phyloP scores from a whole-genome alignment of 805 yeast species.

The Kuraishia borneana region DNA sequence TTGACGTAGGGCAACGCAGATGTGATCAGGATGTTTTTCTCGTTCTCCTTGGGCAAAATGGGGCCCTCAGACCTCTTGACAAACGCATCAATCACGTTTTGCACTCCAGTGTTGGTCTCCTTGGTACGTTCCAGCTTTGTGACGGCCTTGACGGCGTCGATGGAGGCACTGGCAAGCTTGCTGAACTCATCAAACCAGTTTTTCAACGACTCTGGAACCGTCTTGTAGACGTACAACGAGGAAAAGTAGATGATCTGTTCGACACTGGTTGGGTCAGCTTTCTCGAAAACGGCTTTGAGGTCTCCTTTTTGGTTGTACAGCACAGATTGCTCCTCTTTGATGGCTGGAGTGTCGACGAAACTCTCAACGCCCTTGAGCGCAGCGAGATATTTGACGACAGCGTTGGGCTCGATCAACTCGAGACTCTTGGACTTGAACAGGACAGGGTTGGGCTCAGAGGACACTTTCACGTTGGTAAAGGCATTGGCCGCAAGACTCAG shows the following conservation, averaged over 20 bases:
- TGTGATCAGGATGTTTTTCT: conserved; percentile 79
- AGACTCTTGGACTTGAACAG: conserved; percentile 21
- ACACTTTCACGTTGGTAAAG: conserved; percentile 14
- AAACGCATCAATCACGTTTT: conserved; percentile 10
- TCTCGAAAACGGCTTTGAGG: conserved; percentile 12
- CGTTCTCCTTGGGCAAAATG: conserved; percentile 56
- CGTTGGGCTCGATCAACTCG: conserved; percentile 52
- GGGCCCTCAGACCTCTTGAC: conserved; percentile 15
- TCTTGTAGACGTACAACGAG: no score
- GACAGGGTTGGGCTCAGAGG: conserved; percentile 12
- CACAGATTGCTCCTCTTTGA: conserved; percentile 31
- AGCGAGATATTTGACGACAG: conserved; percentile 55
- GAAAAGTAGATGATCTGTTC: conserved; percentile 50
- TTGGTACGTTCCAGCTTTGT: conserved; percentile 30
- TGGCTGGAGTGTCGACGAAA: conserved; percentile 23
- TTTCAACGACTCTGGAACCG: conserved; percentile 24
- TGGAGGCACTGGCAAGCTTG: conserved; percentile 29
- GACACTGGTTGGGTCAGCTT: conserved; percentile 26
- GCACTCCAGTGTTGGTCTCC: conserved; percentile 27
- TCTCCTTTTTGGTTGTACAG: conserved; percentile 26
- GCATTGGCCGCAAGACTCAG: conserved; percentile 28
- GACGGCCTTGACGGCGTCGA: conserved; percentile 32
- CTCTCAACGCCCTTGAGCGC: conserved; percentile 7
- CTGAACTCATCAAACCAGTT: conserved; percentile 34
- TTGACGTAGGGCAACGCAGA: conserved; percentile 97